These are phyloP conservation scores for Corylus avellana DNA, from an alignment of 306 rosid species.

Conservation along the genomic window DNA sequence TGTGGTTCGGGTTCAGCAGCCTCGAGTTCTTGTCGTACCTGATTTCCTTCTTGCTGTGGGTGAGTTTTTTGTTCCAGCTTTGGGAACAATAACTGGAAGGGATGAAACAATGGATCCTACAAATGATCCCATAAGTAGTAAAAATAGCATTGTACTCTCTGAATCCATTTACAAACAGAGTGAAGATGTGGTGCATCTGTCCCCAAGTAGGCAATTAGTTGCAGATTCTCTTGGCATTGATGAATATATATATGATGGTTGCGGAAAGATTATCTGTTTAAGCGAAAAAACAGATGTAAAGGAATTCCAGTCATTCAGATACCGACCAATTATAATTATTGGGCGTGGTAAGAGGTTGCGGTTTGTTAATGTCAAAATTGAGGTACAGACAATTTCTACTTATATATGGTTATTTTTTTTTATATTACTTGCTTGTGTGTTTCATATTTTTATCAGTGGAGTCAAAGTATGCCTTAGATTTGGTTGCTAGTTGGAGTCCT, in stretches of 20 bases:
- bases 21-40: constrained; percentile 94
- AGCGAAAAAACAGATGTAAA: constrained; percentile 64
- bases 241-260: constrained; percentile 86
- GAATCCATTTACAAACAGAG: constrained; percentile 72
- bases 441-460: background rate
- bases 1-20: constrained; percentile 93
- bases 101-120: constrained; percentile 84
- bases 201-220: constrained; percentile 77
- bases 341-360: constrained; percentile 87
- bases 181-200: constrained; percentile 80
- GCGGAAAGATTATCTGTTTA: constrained; percentile 79
- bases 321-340: constrained; percentile 77
- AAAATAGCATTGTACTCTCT: constrained; percentile 56
- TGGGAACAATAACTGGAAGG: constrained; percentile 88
- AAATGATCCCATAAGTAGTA: constrained; percentile 79
- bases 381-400: constrained; percentile 56
- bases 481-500: background rate
- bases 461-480: background rate
- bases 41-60: constrained; percentile 96
- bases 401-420: constrained; percentile 11
- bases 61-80: constrained; percentile 92
- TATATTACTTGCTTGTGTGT: background rate
- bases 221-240: constrained; percentile 74
- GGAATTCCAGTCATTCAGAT: constrained; percentile 49
- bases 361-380: constrained; percentile 83